phyloP scores from a whole-genome alignment of 2,329 filamentous ascomycete genomes.

The Colletotrichum orbiculare region DNA sequence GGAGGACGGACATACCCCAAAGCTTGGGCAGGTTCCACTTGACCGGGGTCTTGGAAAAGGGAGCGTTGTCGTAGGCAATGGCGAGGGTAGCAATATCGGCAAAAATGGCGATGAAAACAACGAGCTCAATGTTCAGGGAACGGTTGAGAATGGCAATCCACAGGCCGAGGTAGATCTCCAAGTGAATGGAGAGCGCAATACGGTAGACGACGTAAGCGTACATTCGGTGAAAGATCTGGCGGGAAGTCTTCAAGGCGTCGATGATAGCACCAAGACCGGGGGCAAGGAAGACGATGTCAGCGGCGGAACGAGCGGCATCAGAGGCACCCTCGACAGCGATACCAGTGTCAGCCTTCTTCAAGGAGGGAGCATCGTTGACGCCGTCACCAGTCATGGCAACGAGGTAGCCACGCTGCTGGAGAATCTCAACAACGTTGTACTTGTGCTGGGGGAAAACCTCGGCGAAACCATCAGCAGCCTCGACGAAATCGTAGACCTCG shows the following conservation, averaged over 20 bases:
- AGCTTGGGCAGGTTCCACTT: slow-evolving; percentile 97
- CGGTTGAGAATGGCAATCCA: slow-evolving; percentile 92
- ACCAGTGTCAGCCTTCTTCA: slow-evolving; percentile 96
- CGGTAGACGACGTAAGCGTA: slow-evolving; percentile 96
- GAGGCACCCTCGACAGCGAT: slow-evolving; percentile 94
- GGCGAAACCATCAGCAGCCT: slow-evolving; percentile 93
- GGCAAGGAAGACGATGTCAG: slow-evolving; percentile 93
- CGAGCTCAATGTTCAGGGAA: slow-evolving; percentile 84
- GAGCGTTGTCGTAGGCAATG: slow-evolving; percentile 91
- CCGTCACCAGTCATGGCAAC: slow-evolving; percentile 97
- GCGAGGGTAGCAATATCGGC: slow-evolving; percentile 92
- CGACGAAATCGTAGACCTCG: slow-evolving; percentile 94
- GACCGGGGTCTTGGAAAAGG: slow-evolving; percentile 61
- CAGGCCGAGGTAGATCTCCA: slow-evolving; percentile 90
- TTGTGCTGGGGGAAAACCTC: slow-evolving; percentile 97
- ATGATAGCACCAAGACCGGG: slow-evolving; percentile 93
- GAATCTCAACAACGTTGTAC: slow-evolving; percentile 91
- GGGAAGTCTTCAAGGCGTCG: slow-evolving; percentile 90
- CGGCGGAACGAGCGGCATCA: slow-evolving; percentile 89
- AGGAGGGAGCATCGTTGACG: slow-evolving; percentile 91
- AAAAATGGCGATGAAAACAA: slow-evolving; percentile 96
- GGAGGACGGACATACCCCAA: slow-evolving; percentile 90
- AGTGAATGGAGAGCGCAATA: slow-evolving; percentile 90
- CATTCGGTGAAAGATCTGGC: slow-evolving; percentile 97
- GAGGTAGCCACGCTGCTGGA: slow-evolving; percentile 92